Evolutionary conservation across 1,139 yeast genomes (phyloP).

Genomic region (Suhomyces ambrosiae): DNA sequence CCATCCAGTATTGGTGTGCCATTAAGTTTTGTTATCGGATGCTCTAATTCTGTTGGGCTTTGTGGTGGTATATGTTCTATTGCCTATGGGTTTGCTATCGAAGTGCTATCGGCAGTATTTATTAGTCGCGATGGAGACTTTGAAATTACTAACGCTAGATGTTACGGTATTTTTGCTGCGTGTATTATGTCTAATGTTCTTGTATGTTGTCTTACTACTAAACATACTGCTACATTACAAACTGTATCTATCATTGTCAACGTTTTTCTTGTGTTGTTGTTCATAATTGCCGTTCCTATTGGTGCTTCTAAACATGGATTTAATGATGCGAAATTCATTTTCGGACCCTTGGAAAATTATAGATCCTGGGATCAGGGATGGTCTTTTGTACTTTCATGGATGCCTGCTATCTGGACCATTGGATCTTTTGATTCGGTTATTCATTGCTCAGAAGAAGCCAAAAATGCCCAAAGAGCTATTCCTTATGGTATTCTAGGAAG

Average conservation of each 20-base stretch:
- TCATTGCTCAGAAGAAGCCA: conserved; percentile 37
- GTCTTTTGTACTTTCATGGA: conserved; percentile 39
- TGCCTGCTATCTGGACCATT: conserved; percentile 38
- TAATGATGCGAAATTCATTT: conserved; percentile 40
- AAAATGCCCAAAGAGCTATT: conserved; percentile 29
- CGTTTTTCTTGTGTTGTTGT: conserved; percentile 55
- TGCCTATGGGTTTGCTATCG: conserved; percentile 41
- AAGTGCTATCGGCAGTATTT: conserved; percentile 38
- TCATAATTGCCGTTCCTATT: conserved; percentile 68
- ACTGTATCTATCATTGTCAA: conserved; percentile 60
- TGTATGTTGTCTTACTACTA: conserved; percentile 35
- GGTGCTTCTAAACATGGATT: conserved; percentile 44
- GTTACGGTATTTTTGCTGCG: conserved; percentile 42
- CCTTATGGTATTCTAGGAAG: conserved; percentile 46
- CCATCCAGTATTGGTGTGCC: conserved; percentile 37
- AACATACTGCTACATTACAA: conserved; percentile 58
- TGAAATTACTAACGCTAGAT: conserved; percentile 32
- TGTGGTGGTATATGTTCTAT: conserved; percentile 43
- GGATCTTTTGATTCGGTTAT: conserved; percentile 36
- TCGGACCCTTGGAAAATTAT: conserved; percentile 56
- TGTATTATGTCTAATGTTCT: conserved; percentile 31
- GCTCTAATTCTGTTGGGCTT: conserved; percentile 39
- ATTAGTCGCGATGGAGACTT: conserved; percentile 36
- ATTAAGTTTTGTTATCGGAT: conserved; percentile 37
- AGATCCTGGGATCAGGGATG: conserved; percentile 67